A percentile compares a stretch with the other conserved stretches of the same genome.
Evolutionary conservation across 1,139 yeast species (phyloP).

Genomic region (Pichia sp.): DNA sequence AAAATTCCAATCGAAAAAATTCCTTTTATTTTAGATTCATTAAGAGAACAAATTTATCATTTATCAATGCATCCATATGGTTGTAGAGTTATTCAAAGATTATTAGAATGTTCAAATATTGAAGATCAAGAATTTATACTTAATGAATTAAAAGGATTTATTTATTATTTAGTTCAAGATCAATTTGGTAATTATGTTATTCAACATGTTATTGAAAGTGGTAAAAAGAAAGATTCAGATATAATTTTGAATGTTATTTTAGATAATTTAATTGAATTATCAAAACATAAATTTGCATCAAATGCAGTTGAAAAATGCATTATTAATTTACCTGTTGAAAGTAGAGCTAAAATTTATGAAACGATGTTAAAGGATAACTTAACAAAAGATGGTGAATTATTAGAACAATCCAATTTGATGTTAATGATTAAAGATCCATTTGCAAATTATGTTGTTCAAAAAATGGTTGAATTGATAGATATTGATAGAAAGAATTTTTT

Average conservation of each 20-base stretch:
- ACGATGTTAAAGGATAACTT: constrained; percentile 53
- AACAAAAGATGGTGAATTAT: constrained; percentile 39
- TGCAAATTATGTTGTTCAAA: constrained; percentile 95
- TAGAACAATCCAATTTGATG: constrained; percentile 59
- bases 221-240: constrained; percentile 41
- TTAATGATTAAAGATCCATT: constrained; percentile 96
- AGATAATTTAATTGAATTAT: constrained; percentile 66
- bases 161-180: constrained; percentile 80
- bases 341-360: constrained; percentile 56
- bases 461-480: constrained; percentile 75
- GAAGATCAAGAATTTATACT: constrained; percentile 62
- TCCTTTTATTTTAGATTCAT: constrained; percentile 65
- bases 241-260: constrained; percentile 35
- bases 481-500: constrained; percentile 59
- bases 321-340: constrained; percentile 57
- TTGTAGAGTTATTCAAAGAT: constrained; percentile 90
- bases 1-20: constrained; percentile 67
- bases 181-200: constrained; percentile 97
- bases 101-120: constrained; percentile 63
- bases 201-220: constrained; percentile 88
- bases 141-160: constrained; percentile 63
- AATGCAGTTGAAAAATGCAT: constrained; percentile 96
- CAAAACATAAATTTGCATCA: constrained; percentile 95
- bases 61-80: constrained; percentile 96
- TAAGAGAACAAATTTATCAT: constrained; percentile 76